Base-by-base conservation (phyloP, 768 basidiomycete genomes). In the Galerina sulciceps region DNA sequence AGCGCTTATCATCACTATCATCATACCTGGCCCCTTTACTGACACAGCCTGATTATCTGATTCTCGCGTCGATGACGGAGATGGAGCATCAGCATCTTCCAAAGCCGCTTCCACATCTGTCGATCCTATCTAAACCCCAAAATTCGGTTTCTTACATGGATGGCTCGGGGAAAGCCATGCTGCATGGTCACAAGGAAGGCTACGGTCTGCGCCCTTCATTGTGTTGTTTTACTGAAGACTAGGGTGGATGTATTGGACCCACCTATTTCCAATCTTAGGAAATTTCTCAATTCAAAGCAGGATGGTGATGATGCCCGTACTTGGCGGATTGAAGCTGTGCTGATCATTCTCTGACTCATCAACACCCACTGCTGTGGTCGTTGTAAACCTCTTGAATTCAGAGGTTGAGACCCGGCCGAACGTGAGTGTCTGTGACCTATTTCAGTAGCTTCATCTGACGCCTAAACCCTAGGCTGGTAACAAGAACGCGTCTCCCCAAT, bases 141-240 rank as follows among this genome's bases (percentile, higher is more conserved):
- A 31, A 36, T 13, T 36, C 23, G 23, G 45, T 37, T 46, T 51
- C 49, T 14, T 41, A 36, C 15, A 15, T 56, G 56, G 20, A 15
- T 56, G 56, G 49, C 60, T 61, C 60, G 60, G 60, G 60, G 56
- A 61, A 57, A 14, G 56, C 34, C 53, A 49, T 52, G 47, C 20
- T 47, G 36, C 17, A 43, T 26, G 54, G 49, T 61, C 37, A 53
- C 44, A 41, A 41, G 55, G 22, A 6, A 26, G 2, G 26, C 15
- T 26, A 15, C n/a, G 6, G 35, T 31, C 35, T 36, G 48, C 35
- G 48, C 20, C 35, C 49, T 40, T 38, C 23, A 22, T 18, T 18
- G 46, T 15, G 20, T 9, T 10, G 35, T 18, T 13, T 18, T 38
- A 35, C n/a, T 23, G 26, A n/a, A n/a, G n/a, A 22, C 45, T 40